Percentiles rank a stretch among this genome's conserved stretches.
These are phyloP conservation scores for Begonia loranthoides DNA, from an alignment of 306 rosid species.

Conservation along the genomic window DNA sequence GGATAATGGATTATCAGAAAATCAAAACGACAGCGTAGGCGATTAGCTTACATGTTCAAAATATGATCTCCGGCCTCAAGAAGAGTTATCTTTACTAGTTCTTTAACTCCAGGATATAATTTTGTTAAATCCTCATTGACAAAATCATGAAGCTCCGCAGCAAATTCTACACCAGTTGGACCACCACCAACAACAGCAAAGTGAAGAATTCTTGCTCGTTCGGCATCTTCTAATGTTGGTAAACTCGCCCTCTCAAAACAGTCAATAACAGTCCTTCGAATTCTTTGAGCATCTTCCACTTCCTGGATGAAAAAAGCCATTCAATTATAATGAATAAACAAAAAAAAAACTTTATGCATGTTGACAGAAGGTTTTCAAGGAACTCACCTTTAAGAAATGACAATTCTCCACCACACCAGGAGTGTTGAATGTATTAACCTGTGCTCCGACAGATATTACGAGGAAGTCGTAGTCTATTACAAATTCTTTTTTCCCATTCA, in stretches of 20 bases:
- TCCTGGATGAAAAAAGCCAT: constrained; percentile 32
- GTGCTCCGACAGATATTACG: constrained; percentile 66
- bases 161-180: constrained; percentile 98
- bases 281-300: constrained; percentile 97
- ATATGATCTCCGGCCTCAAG: constrained; percentile 89
- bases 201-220: constrained; percentile 83
- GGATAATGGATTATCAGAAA: background rate
- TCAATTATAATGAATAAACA: background rate
- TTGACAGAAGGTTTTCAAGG: constrained; percentile 2
- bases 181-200: constrained; percentile 99
- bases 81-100: constrained; percentile 66
- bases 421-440: constrained; percentile 90
- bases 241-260: constrained; percentile 90
- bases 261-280: constrained; percentile 79
- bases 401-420: constrained; percentile 93
- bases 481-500: constrained; percentile 58
- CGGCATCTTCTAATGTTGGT: constrained; percentile 64
- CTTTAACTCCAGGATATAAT: constrained; percentile 65
- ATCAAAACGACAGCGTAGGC: background rate
- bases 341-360: background rate
- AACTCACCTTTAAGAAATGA: constrained; percentile 76
- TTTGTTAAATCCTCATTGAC: constrained; percentile 68
- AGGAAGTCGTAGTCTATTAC: constrained; percentile 72
- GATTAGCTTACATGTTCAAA: constrained; percentile 56
- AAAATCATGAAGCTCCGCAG: constrained; percentile 91